These are phyloP conservation scores for Tilletia setariae DNA, from an alignment of 1,284 basidiomycete species.

Conservation along the genomic window DNA sequence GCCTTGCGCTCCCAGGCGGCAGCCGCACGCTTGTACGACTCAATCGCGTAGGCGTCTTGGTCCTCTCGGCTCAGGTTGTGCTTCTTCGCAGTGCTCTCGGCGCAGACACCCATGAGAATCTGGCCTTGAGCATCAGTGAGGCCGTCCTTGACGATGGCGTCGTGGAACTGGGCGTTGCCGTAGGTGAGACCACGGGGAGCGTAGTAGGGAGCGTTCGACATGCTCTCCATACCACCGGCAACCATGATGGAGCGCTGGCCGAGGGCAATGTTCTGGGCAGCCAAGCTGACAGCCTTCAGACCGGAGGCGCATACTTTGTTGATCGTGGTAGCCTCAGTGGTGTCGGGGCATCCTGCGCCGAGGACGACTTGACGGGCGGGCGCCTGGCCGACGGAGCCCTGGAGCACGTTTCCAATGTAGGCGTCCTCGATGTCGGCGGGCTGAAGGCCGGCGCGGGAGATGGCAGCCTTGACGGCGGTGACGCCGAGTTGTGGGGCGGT, in stretches of 20 bases:
- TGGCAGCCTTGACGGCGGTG: conserved; percentile 81
- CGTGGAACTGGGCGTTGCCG: conserved; percentile 80
- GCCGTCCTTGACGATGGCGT: conserved; percentile 87
- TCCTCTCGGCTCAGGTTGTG: conserved; percentile 54
- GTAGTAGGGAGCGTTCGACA: conserved; percentile 66
- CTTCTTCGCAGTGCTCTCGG: conserved; percentile 56
- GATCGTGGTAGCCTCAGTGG: conserved; percentile 94
- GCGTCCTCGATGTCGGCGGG: conserved; percentile 84
- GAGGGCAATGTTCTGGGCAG: conserved; percentile 56
- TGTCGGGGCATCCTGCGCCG: conserved; percentile 63
- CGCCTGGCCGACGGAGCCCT: conserved; percentile 56
- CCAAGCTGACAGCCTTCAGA: conserved; percentile 58
- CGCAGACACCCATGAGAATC: conserved; percentile 49
- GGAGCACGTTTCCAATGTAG: conserved; percentile 79
- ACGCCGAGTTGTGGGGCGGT: conserved; percentile 87
- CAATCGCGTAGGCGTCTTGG: conserved; percentile 70
- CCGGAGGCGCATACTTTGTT: conserved; percentile 66
- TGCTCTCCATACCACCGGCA: conserved; percentile 59
- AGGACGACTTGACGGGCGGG: conserved; percentile 57
- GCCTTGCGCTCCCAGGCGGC: conserved; percentile 81
- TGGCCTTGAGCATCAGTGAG: conserved; percentile 58
- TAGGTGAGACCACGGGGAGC: conserved; percentile 76
- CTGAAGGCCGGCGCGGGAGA: conserved; percentile 73
- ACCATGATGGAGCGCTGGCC: conserved; percentile 56
- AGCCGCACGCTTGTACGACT: conserved; percentile 88